Conservation (phyloP, 352 stramenopile species). For the Elongisporangium senticosum region DNA sequence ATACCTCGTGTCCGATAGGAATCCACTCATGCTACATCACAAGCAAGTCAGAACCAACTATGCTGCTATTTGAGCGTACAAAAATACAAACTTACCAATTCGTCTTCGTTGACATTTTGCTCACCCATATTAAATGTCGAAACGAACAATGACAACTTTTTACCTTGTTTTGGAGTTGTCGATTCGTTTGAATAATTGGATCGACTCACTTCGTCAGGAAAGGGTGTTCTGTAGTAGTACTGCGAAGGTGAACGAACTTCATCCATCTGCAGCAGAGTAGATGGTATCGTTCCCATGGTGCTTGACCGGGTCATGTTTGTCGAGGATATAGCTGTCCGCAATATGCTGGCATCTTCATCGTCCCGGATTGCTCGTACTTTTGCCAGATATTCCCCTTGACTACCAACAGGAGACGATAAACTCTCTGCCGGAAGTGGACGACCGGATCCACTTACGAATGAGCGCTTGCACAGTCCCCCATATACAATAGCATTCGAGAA, state of each 20-base stretch:
- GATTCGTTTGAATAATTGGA: neutral
- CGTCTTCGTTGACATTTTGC: constrained; percentile 44
- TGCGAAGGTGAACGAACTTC: neutral
- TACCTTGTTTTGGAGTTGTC: constrained; percentile 11
- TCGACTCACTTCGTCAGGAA: neutral
- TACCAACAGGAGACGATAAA: constrained; percentile 40
- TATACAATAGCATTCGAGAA: constrained; percentile 76
- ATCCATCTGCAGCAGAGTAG: neutral
- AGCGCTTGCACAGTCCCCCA: constrained; percentile 42
- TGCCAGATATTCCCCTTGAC: constrained; percentile 14
- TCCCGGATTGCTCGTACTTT: constrained; percentile 25
- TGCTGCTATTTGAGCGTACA: neutral
- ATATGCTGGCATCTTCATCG: constrained; percentile 9
- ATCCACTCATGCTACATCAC: constrained; percentile 61
- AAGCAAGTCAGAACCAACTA: constrained; percentile 11
- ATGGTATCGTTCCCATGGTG: neutral
- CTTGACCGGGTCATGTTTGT: neutral
- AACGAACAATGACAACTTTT: constrained; percentile 61
- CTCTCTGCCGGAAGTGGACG: constrained; percentile 20
- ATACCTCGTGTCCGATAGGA: constrained; percentile 78
- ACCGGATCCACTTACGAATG: neutral
- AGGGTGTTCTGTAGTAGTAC: neutral
- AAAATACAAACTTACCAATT: constrained; percentile 29
- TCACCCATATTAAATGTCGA: constrained; percentile 88
- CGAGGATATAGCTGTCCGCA: neutral